Evolutionary conservation across 176 grass and related monocot genomes (phyloP).

Genomic region (Microstegium vimineum): DNA sequence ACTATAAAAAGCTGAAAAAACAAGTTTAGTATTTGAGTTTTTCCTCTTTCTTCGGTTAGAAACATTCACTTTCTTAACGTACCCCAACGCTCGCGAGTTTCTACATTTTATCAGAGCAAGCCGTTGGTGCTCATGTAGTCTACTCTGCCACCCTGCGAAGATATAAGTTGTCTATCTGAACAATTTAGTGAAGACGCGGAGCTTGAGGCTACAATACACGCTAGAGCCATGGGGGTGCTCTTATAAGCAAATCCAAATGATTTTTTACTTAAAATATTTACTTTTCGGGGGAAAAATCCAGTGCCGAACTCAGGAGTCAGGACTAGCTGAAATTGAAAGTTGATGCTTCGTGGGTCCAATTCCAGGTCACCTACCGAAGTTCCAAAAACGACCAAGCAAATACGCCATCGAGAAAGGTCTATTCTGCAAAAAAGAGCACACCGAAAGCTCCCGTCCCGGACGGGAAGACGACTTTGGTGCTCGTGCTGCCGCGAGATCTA

Average conservation of each 20-base stretch:
- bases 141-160: too few relatives aligned
- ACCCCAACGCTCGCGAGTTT: too few relatives aligned
- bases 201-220: too few relatives aligned
- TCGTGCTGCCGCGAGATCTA: constrained; percentile 35
- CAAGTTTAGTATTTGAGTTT: too few relatives aligned
- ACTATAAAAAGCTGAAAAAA: too few relatives aligned
- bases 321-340: not conserved
- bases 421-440: constrained; percentile 26
- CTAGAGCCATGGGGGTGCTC: too few relatives aligned
- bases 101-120: too few relatives aligned
- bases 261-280: not conserved
- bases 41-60: too few relatives aligned
- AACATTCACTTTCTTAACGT: too few relatives aligned
- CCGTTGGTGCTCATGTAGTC: too few relatives aligned
- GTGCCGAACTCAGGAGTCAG: not conserved
- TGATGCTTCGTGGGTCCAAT: constrained; percentile 2
- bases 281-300: not conserved
- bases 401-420: constrained; percentile 24
- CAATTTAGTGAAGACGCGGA: too few relatives aligned
- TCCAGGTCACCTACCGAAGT: not conserved
- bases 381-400: constrained; percentile 12
- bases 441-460: constrained; percentile 3
- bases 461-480: constrained; percentile 37
- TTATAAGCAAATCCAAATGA: not conserved
- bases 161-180: too few relatives aligned